Base-by-base conservation (phyloP, 1,139 yeast genomes). In the Diutina ranongensis region DNA sequence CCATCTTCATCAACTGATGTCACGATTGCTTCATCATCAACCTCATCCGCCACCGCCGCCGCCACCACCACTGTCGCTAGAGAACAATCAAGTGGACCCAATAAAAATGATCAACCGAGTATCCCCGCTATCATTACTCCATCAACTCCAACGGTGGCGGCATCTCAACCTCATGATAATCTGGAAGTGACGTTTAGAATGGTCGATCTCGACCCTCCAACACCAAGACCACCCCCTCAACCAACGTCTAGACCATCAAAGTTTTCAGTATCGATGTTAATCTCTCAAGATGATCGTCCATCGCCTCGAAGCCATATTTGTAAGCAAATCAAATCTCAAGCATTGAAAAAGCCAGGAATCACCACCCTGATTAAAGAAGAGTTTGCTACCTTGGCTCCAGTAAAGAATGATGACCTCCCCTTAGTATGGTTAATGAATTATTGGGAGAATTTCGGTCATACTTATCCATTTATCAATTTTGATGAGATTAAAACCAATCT, bases 401-500 rank as follows among this genome's bases (percentile, higher is more conserved):
- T 68, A 19, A 50, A 56, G 2, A 59, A 61, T 36, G 51, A 50
- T 7, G 57, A 58, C 8, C 55, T 68, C 33, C 70, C 74, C 1
- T 41, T 51, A 13, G 54, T 54, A 3, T 68, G 67, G 51, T 61
- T 62, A 12, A 53, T 53, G 46, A 65, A 62, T 46, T 70, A 58
- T 51, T 68, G 70, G 50, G 66, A 65, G 48, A 68, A 67, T 52
- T 68, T 61, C 50, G 65, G 62, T 42, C 51, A 57, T 51, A 55
- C 56, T 46, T 69, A 67, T 49, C 73, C 74, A 10, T 63, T 69
- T 46, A 53, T 70, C n/a, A 50, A 57, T 45, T 59, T 57, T 46
- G 52, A 49, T 4, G 49, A 45, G 18, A 56, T 65, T 41, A 35
- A 61, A 45, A 49, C 46, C 8, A 54, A 54, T 28, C 54, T 68